phyloP scores from a whole-genome alignment of 108 stramenopile species.

The Nitzschia sp. region DNA sequence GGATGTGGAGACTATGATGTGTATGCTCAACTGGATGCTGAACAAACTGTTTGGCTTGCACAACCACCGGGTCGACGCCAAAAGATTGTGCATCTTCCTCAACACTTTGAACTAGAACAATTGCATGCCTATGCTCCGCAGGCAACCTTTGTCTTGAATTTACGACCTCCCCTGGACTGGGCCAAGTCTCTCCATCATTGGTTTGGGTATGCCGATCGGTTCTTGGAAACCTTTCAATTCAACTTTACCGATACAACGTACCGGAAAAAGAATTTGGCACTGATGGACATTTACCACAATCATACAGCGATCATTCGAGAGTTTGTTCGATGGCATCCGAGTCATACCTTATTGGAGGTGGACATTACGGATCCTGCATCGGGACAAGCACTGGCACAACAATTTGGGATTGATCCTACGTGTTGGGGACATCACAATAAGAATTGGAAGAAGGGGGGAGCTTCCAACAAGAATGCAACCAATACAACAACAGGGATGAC shows the following conservation, averaged over 20 bases:
- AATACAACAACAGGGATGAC: no score
- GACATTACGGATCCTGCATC: constrained; percentile 17
- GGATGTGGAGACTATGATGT: constrained; percentile 38
- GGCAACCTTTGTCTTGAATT: constrained; percentile 39
- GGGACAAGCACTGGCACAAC: constrained; percentile 5
- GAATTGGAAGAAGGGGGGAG: background rate
- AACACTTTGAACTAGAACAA: constrained; percentile 29
- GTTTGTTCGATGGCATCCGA: constrained; percentile 22
- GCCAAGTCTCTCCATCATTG: constrained; percentile 8
- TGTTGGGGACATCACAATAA: constrained; percentile 23
- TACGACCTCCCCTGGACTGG: constrained; percentile 31
- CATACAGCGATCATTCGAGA: constrained; percentile 20
- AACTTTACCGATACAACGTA: background rate
- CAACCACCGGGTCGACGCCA: no score
- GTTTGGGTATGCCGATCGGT: constrained; percentile 15
- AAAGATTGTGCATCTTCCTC: constrained; percentile 26
- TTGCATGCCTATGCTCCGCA: constrained; percentile 38
- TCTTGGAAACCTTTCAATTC: background rate
- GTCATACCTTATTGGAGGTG: constrained; percentile 26
- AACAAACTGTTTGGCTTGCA: background rate
- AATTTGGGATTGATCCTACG: constrained; percentile 4
- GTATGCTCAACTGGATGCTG: constrained; percentile 31
- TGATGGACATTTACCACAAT: constrained; percentile 17
- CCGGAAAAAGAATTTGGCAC: background rate
- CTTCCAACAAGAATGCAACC: no score